A percentile compares a stretch with the other conserved stretches of the same genome.
phyloP scores from a whole-genome alignment of 768 basidiomycete genomes.

The Gyrodon lividus region DNA sequence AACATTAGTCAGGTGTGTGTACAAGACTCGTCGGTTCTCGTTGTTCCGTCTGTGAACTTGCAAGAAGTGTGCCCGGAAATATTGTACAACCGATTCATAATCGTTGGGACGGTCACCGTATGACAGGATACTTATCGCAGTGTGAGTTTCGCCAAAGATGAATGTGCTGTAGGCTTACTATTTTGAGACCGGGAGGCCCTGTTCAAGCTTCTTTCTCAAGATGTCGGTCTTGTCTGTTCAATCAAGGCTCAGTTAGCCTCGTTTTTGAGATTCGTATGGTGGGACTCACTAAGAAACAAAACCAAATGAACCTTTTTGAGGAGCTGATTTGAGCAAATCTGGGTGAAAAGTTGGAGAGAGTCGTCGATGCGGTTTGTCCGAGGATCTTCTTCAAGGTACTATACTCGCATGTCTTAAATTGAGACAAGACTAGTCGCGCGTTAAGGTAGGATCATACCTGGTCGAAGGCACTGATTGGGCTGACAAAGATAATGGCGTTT shows the following conservation, averaged over 20 bases:
- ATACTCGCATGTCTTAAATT: background rate
- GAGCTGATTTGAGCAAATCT: slow-evolving; percentile 79
- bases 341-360: slow-evolving; percentile 83
- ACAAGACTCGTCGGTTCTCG: slow-evolving; percentile 76
- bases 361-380: slow-evolving; percentile 85
- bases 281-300: slow-evolving; percentile 53
- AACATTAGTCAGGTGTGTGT: slow-evolving; percentile 79
- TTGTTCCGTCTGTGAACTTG: slow-evolving; percentile 79
- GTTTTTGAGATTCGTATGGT: background rate
- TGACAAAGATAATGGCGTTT: slow-evolving; percentile 79
- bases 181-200: slow-evolving; percentile 70
- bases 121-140: slow-evolving; percentile 62
- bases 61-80: slow-evolving; percentile 86
- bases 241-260: background rate
- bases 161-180: slow-evolving; percentile 51
- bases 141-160: slow-evolving; percentile 9
- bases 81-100: slow-evolving; percentile 77
- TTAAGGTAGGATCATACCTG: slow-evolving; percentile 43
- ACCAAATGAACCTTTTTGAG: slow-evolving; percentile 67
- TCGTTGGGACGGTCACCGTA: slow-evolving; percentile 80
- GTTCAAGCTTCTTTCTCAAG: slow-evolving; percentile 66
- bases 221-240: slow-evolving; percentile 74
- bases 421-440: background rate
- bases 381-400: slow-evolving; percentile 88
- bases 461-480: slow-evolving; percentile 77